phyloP scores from a whole-genome alignment of 2,329 filamentous ascomycete genomes.

The Colletotrichum costaricense region DNA sequence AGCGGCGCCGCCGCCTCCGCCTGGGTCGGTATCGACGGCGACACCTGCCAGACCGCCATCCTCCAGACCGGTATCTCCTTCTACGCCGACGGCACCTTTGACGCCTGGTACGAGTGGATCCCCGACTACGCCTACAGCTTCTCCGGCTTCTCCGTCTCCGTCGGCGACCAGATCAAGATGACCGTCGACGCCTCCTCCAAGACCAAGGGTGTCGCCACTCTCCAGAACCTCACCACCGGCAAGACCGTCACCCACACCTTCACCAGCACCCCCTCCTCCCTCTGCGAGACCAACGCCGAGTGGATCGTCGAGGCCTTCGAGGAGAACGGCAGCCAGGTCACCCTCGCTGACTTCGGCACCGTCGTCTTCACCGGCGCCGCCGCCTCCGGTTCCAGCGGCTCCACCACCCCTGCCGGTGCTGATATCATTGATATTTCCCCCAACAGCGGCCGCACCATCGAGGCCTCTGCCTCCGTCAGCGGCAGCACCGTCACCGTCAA shows the following conservation, averaged over 20 bases:
- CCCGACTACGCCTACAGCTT: constrained; percentile 55
- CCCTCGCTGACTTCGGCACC: constrained; percentile 45
- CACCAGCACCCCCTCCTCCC: constrained; percentile 50
- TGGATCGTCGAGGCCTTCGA: constrained; percentile 69
- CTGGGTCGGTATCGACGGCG: constrained; percentile 62
- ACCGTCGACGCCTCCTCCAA: constrained; percentile 41
- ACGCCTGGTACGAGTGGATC: constrained; percentile 61
- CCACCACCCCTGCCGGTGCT: constrained; percentile 29
- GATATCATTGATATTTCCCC: constrained; percentile 38
- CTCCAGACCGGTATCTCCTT: constrained; percentile 57
- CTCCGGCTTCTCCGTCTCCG: constrained; percentile 43
- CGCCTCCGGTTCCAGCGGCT: constrained; percentile 39
- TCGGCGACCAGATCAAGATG: constrained; percentile 44
- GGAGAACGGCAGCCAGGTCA: constrained; percentile 39
- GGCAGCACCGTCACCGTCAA: constrained; percentile 30
- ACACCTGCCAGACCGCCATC: constrained; percentile 52
- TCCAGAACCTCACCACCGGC: constrained; percentile 63
- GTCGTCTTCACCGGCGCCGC: constrained; percentile 41
- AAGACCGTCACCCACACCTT: constrained; percentile 63
- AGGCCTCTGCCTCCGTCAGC: constrained; percentile 28
- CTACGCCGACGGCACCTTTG: constrained; percentile 48
- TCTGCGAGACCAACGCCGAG: constrained; percentile 69
- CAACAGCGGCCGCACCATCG: constrained; percentile 8
- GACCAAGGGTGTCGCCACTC: constrained; percentile 41
- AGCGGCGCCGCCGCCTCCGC: constrained; percentile 45